Evolutionary conservation across 371 early-diverging fungal genomes (phyloP).

Genomic region (Batkoa obscura): DNA sequence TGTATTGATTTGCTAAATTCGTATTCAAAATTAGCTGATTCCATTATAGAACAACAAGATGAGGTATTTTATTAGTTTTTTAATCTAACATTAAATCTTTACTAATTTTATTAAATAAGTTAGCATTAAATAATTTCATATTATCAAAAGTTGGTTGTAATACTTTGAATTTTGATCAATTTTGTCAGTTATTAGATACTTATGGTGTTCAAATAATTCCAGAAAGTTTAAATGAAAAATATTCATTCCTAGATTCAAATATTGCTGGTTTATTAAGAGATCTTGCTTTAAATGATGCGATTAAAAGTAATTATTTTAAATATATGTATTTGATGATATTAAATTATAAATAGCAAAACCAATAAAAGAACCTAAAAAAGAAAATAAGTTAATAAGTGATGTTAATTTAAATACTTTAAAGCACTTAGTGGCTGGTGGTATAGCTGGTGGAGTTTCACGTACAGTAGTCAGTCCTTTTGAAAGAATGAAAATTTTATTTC

Average conservation of each 20-base stretch:
- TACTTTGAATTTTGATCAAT: background rate
- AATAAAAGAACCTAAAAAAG: background rate
- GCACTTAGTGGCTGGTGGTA: conserved; percentile 72
- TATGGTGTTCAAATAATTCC: background rate
- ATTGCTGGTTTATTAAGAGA: conserved; percentile 3
- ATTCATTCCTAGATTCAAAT: background rate
- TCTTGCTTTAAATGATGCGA: background rate
- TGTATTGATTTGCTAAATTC: background rate
- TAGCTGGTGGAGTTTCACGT: conserved; percentile 81
- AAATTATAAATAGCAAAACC: background rate
- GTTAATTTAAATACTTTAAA: conserved; percentile 18
- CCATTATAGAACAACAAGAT: background rate
- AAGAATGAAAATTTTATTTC: conserved; percentile 80
- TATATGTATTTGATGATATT: background rate
- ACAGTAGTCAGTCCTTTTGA: conserved; percentile 86
- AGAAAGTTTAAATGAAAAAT: background rate
- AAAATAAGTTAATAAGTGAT: background rate
- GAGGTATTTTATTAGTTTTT: background rate
- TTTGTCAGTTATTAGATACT: background rate
- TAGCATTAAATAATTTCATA: background rate
- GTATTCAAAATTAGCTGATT: background rate
- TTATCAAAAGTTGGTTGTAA: background rate
- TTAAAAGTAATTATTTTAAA: background rate
- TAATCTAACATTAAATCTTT: background rate
- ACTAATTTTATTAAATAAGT: background rate